A percentile compares a stretch with the other conserved stretches of the same genome.
phyloP scores from a whole-genome alignment of 73 alveolate genomes.

The Tetrahymena elliotti region DNA sequence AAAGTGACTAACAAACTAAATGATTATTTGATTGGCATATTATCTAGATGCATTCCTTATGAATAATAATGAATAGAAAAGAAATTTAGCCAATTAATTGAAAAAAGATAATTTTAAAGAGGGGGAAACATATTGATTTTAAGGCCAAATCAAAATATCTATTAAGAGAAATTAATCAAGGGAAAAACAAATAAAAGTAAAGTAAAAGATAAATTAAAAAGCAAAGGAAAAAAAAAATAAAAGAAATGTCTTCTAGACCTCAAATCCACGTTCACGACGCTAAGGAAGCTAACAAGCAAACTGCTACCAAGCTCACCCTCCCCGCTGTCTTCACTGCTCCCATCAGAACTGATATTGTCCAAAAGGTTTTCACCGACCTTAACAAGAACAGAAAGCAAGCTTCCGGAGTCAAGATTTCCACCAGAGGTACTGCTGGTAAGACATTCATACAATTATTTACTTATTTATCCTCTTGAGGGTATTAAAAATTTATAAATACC shows the following conservation, averaged over 20 bases:
- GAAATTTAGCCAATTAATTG: not conserved
- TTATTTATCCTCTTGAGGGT: not conserved
- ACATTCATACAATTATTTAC: constrained; percentile 4
- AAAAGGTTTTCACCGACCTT: constrained; percentile 86
- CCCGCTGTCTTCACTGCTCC: constrained; percentile 98
- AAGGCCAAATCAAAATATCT: not conserved
- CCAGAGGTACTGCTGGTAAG: constrained; percentile 41
- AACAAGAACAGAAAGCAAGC: constrained; percentile 97
- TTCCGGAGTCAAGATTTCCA: constrained; percentile 66
- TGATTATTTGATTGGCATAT: not conserved
- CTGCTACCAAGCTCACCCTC: constrained; percentile 65
- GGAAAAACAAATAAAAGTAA: not conserved
- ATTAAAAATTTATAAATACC: not conserved
- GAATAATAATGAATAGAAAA: not conserved
- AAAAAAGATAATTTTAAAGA: not conserved
- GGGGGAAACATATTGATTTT: constrained; percentile 1
- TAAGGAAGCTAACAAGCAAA: constrained; percentile 54
- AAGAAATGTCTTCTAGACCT: constrained; percentile 81
- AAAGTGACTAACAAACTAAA: not conserved
- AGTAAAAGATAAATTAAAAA: not conserved
- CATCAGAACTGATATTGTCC: constrained; percentile 96
- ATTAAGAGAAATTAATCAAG: not conserved
- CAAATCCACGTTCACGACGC: constrained; percentile 61
- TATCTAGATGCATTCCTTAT: not conserved
- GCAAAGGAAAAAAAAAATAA: not conserved